Conservation (phyloP, 306 rosid species). For the Inga laurina region DNA sequence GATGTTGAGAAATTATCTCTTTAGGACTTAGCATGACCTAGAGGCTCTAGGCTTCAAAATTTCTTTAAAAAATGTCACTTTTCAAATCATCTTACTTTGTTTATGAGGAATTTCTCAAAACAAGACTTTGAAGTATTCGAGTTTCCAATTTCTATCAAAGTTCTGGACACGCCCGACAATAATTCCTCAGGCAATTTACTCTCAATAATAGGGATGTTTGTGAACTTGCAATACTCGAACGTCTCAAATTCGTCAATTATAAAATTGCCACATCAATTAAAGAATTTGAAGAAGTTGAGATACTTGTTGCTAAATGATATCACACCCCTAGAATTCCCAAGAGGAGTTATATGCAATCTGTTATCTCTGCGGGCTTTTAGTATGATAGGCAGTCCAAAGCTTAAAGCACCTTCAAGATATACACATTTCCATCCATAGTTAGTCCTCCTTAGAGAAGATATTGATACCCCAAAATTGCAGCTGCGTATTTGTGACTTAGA, state of each 20-base stretch:
- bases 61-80: not conserved
- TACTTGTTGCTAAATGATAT: not conserved
- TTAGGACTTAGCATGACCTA: no score
- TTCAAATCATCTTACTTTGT: no score
- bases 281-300: not conserved
- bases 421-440: not conserved
- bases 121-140: no score
- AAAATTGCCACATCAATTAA: not conserved
- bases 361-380: not conserved
- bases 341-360: not conserved
- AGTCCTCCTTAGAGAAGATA: not conserved
- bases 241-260: not conserved
- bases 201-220: not conserved
- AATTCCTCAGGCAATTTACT: not conserved
- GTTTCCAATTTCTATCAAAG: not conserved
- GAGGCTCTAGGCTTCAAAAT: not conserved
- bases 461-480: not conserved
- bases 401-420: not conserved
- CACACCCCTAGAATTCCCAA: not conserved
- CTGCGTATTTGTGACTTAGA: no score
- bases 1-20: not conserved
- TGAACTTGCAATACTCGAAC: not conserved
- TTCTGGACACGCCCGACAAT: not conserved
- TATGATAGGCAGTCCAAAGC: not conserved
- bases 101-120: no score